Base-by-base conservation (phyloP, 768 basidiomycete genomes). In the Tylopilus sp. region DNA sequence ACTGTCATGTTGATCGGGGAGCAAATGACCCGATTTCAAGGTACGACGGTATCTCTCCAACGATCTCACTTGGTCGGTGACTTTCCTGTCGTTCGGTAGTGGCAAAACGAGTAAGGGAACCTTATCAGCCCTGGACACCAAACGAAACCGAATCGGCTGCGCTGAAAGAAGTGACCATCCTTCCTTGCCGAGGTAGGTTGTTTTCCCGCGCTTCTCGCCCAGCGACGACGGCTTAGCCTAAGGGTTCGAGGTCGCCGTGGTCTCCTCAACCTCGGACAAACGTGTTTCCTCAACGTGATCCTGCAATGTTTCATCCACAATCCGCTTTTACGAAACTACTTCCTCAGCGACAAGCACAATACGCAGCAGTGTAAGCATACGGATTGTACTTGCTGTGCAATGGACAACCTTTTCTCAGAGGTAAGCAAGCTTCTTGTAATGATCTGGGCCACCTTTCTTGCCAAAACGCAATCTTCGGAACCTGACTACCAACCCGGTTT, bases 281-380 rank as follows among this genome's bases (percentile, higher is more conserved):
- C 94, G 0, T 98, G 95, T 64, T 98, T 93, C 72, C 78, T 98
- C 59, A 95, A 92, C 57, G 92, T 87, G 46, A 83, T 97, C 20
- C 77, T 98, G 11, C 95, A 98, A 68, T 82, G 81, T 12, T 85
- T 98, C 60, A 75, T 90, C 8, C 88, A 91, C 69, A 98, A 97
- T 59, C 95, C 95, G 0, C 75, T 95, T 5, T 73, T 98, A 5
- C 81, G 91, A 30, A 88, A 91, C 59, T 91, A 88, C 66, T 98
- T 93, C 62, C 82, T 98, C 22, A 80, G 86, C 50, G 95, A 98
- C 68, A 88, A 84, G 65, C 95, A 98, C 65, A 92, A 94, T 62
- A 76, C 70, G 59, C 76, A 70, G 53, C 70, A 81, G 41, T 93
- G 92, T 67, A 87, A 82, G 61, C 66, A 70, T 25, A 79, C 79